These are phyloP conservation scores for Nicotiana tomentosiformis DNA, from an alignment of 257 asterid species.

Conservation along the genomic window DNA sequence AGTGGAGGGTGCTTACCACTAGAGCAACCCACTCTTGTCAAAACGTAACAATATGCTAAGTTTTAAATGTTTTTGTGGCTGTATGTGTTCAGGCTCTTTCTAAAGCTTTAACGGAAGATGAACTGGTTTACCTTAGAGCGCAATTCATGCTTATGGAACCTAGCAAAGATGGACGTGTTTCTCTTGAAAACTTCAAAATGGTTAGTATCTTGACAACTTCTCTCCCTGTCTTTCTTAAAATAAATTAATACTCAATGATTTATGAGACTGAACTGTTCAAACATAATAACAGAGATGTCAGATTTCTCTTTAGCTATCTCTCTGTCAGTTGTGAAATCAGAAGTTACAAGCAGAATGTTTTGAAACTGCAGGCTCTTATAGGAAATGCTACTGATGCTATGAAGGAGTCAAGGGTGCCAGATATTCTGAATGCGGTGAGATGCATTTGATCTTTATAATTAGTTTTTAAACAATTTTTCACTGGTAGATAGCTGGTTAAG, in stretches of 20 bases:
- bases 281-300: neutral
- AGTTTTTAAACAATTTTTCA: neutral
- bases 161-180: constrained; percentile 62
- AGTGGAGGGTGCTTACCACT: too few species aligned
- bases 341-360: neutral
- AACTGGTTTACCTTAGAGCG: constrained; percentile 76
- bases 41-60: neutral
- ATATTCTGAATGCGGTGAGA: constrained; percentile 71
- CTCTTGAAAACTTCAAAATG: constrained; percentile 74
- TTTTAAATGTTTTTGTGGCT: neutral
- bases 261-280: neutral
- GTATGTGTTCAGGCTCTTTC: constrained; percentile 66
- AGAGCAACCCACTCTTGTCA: too few species aligned
- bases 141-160: constrained; percentile 93
- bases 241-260: neutral
- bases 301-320: neutral
- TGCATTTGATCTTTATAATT: neutral
- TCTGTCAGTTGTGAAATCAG: constrained; percentile 2
- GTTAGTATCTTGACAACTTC: constrained; percentile 18
- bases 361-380: constrained; percentile 63
- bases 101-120: constrained; percentile 82
- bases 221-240: neutral
- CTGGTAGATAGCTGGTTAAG: neutral
- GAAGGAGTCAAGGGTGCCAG: constrained; percentile 83
- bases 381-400: constrained; percentile 83